These are phyloP conservation scores for Eutrema yunnanense DNA, from an alignment of 345 rosid genomes.

Conservation along the genomic window DNA sequence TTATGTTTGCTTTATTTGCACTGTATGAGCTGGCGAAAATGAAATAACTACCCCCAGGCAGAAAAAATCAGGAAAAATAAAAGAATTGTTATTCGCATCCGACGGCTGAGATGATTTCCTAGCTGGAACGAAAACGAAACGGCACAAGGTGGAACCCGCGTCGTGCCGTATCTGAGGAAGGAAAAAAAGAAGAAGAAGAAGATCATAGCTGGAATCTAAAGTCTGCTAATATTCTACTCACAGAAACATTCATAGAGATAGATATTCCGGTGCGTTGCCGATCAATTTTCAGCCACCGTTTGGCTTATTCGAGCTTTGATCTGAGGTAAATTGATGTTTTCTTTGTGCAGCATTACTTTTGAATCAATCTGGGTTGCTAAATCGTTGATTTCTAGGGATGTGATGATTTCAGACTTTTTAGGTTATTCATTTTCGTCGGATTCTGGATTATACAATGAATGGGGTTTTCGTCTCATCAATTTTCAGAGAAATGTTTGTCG, in stretches of 20 bases:
- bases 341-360: not conserved
- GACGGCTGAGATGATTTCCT: constrained; percentile 20
- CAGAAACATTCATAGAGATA: not conserved
- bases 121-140: constrained; percentile 27
- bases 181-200: not conserved
- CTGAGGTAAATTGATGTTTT: constrained; percentile 14
- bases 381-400: not conserved
- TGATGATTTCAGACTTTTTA: not conserved
- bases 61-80: too few relatives aligned
- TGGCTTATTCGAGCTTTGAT: constrained; percentile 11
- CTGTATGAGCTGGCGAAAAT: constrained; percentile 28
- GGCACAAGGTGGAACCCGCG: constrained; percentile 35
- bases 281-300: not conserved
- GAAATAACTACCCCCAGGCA: constrained; percentile 1
- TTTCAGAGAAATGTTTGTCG: not conserved
- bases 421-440: not conserved
- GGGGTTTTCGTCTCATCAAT: not conserved
- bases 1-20: constrained; percentile 12
- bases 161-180: constrained; percentile 23
- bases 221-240: not conserved
- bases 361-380: not conserved
- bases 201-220: not conserved
- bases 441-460: not conserved
- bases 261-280: not conserved
- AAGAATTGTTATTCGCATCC: constrained; percentile 7